Conservation (phyloP, 2,329 filamentous ascomycete genomes). For the Paraconiothyrium brasiliense region DNA sequence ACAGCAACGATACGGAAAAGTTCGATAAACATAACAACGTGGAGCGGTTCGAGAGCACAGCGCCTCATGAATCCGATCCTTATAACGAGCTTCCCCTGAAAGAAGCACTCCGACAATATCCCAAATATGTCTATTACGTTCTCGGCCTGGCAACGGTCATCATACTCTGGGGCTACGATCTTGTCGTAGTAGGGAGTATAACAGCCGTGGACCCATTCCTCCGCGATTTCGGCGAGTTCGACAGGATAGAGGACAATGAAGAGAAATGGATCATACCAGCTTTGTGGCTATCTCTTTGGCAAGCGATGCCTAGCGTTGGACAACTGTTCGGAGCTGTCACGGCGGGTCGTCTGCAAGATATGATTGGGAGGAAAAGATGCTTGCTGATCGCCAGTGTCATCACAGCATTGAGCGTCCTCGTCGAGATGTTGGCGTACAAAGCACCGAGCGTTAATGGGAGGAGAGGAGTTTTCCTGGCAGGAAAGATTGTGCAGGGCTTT, state of each 20-base stretch:
- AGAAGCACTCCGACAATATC: slow-evolving; percentile 18
- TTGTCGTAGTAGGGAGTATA: slow-evolving; percentile 63
- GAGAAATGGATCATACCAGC: slow-evolving; percentile 48
- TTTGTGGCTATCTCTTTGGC: slow-evolving; percentile 58
- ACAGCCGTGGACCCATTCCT: slow-evolving; percentile 66
- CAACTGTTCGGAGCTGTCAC: slow-evolving; percentile 50
- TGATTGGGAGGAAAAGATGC: slow-evolving; percentile 49
- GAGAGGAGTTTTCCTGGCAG: slow-evolving; percentile 52
- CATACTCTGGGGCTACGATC: slow-evolving; percentile 25
- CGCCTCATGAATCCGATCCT: not conserved
- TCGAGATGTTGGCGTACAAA: slow-evolving; percentile 47
- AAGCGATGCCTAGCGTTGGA: slow-evolving; percentile 51
- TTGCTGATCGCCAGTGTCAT: slow-evolving; percentile 49
- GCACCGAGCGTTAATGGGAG: slow-evolving; percentile 36
- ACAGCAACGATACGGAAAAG: not conserved
- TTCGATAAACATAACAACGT: not conserved
- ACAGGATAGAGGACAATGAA: slow-evolving; percentile 15
- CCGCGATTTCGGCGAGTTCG: slow-evolving; percentile 58
- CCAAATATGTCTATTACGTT: slow-evolving; percentile 16
- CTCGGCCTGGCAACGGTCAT: slow-evolving; percentile 22
- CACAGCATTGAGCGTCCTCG: slow-evolving; percentile 50
- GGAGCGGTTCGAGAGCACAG: not conserved
- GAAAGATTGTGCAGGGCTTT: slow-evolving; percentile 54
- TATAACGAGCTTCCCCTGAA: slow-evolving; percentile 14
- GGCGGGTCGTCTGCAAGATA: slow-evolving; percentile 54